These are phyloP conservation scores for Drechslerella stenobrocha DNA, from an alignment of 2,329 filamentous ascomycete species.

Conservation along the genomic window DNA sequence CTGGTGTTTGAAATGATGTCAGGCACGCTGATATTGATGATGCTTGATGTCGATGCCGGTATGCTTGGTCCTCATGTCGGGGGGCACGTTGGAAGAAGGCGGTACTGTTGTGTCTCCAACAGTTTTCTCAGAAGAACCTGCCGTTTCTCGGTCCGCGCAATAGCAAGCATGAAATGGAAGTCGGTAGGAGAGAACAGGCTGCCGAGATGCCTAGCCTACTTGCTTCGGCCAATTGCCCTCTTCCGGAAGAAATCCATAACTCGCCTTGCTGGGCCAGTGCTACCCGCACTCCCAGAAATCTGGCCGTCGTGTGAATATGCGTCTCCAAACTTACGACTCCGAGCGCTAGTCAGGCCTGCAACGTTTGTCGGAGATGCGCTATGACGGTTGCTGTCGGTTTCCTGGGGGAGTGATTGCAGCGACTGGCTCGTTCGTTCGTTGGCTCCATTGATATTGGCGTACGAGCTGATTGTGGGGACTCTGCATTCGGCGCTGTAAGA, in stretches of 20 bases:
- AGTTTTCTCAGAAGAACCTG: conserved; percentile 25
- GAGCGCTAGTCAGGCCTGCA: conserved; percentile 71
- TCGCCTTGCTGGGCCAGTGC: conserved; percentile 80
- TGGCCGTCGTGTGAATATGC: conserved; percentile 74
- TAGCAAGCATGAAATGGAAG: conserved; percentile 16
- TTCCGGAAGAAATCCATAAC: conserved; percentile 99
- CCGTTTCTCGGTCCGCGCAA: conserved; percentile 16
- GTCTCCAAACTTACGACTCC: conserved; percentile 81
- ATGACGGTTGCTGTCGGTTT: conserved; percentile 57
- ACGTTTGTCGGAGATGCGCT: conserved; percentile 57
- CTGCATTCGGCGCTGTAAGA: conserved; percentile 32
- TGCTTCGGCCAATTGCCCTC: conserved; percentile 73
- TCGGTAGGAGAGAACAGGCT: conserved; percentile 16
- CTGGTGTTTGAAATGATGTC: neutral
- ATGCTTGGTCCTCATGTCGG: conserved; percentile 19
- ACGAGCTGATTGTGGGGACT: conserved; percentile 48
- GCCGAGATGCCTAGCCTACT: conserved; percentile 48
- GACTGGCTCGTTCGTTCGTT: conserved; percentile 54
- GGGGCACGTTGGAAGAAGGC: conserved; percentile 33
- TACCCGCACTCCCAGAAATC: conserved; percentile 67
- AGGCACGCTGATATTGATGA: conserved; percentile 7
- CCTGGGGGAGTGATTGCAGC: conserved; percentile 30
- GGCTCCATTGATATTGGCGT: conserved; percentile 51
- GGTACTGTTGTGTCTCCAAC: conserved; percentile 26
- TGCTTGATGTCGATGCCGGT: neutral